These are phyloP conservation scores for Anisodus tanguticus DNA, from an alignment of 257 asterid genomes.

Conservation along the genomic window DNA sequence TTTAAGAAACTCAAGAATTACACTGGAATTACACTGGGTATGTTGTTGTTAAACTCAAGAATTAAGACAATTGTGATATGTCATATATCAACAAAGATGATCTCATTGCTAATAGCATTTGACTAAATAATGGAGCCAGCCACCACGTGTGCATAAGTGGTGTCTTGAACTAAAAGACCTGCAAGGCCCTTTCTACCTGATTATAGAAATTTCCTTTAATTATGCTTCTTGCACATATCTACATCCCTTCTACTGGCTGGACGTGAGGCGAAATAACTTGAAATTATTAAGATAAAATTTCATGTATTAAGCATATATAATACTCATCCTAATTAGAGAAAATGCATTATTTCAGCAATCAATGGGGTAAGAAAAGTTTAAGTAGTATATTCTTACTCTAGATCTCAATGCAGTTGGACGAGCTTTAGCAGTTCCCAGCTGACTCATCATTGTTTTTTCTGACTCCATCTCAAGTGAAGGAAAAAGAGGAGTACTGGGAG, in stretches of 20 bases:
- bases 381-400: constrained; percentile 63
- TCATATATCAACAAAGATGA: background rate
- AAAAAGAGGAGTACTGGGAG: constrained; percentile 99
- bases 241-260: constrained; percentile 19
- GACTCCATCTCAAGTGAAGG: constrained; percentile 96
- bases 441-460: constrained; percentile 75
- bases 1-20: background rate
- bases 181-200: constrained; percentile 9
- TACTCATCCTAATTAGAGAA: background rate
- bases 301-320: background rate
- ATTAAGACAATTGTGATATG: background rate
- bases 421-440: constrained; percentile 76
- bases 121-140: background rate
- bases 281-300: background rate
- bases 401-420: constrained; percentile 88
- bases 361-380: background rate
- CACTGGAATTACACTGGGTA: too few species aligned
- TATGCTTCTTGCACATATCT: constrained; percentile 3
- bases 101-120: background rate
- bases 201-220: background rate
- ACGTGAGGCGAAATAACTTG: background rate
- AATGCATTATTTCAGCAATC: background rate
- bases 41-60: too few species aligned
- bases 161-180: constrained; percentile 13
- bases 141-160: background rate